Base-by-base conservation (phyloP, 2,329 filamentous ascomycete genomes). In the Penicillium frequentans region DNA sequence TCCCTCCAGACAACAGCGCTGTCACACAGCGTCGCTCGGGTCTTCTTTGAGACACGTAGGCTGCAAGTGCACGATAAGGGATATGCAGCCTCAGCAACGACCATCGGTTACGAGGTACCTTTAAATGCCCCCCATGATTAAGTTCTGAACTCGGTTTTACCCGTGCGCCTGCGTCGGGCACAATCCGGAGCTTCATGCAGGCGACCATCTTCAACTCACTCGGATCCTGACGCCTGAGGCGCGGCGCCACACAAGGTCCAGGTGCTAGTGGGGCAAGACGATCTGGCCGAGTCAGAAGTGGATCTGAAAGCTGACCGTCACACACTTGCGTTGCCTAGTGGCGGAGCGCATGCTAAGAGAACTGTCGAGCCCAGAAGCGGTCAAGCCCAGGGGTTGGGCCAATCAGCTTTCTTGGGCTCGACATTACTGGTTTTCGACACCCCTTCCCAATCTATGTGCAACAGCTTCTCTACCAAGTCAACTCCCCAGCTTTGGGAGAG, bases 161-260 rank as follows among this genome's bases (percentile, higher is more conserved):
- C 58, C 55, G 53, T 60, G 57, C 60, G 52, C 50, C 55, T 54
- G 55, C 57, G 52, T 62, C 59, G 57, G 57, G 52, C 57, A 56
- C 46, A 53, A 46, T 52, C 49, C 52, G 52, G 47, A 26, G 46
- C 24, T 52, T 47, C 53, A 54, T 64, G 60, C 62, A 63, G 60
- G 55, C 53, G 49, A 47, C 54, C 59, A 48, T 59, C 49, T 59
- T 56, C 39, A 42, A 42, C 19, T 11, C 51, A 56, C 33, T 46
- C 51, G 52, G 56, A 55, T 58, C 46, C 49, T 58, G 50, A 61
- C 54, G 56, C 58, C 54, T 53, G 55, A 61, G 61, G 59, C 56
- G 61, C 49, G 49, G 58, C 59, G 64, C 64, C 61, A 66, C 63
- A 52, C 8, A 59, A 62, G 61, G 63, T 52, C 61, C 49, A 58